phyloP scores from a whole-genome alignment of 352 stramenopile species.

The Phytopythium vexans region DNA sequence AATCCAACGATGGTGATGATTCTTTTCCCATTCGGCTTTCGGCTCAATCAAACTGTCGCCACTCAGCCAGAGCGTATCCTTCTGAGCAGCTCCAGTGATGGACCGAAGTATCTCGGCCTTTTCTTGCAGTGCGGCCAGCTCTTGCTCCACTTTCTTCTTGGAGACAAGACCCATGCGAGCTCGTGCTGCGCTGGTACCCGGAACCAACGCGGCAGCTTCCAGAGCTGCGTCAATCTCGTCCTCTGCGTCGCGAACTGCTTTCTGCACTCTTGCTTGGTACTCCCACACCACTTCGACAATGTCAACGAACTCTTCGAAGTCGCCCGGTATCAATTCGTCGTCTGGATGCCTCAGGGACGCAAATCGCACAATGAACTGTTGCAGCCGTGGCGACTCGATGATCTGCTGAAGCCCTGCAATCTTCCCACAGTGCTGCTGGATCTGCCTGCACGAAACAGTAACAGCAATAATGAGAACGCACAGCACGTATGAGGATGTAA shows the following conservation, averaged over 20 bases:
- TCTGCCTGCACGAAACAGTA: slow-evolving; percentile 4
- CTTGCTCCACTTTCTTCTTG: slow-evolving; percentile 52
- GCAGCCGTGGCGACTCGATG: slow-evolving; percentile 33
- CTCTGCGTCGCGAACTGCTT: slow-evolving; percentile 51
- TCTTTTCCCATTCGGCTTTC: slow-evolving; percentile 66
- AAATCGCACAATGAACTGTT: slow-evolving; percentile 63
- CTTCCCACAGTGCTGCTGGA: slow-evolving; percentile 37
- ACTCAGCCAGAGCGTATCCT: slow-evolving; percentile 12
- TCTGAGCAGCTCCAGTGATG: slow-evolving; percentile 15
- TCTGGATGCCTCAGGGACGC: slow-evolving; percentile 24
- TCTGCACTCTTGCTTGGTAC: slow-evolving; percentile 39
- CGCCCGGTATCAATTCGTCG: slow-evolving; percentile 18
- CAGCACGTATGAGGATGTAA: no score
- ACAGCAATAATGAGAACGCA: neutral
- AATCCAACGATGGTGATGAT: slow-evolving; percentile 69
- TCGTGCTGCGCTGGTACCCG: slow-evolving; percentile 7
- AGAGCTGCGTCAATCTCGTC: slow-evolving; percentile 48
- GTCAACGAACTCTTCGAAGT: slow-evolving; percentile 52
- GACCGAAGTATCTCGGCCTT: slow-evolving; percentile 29
- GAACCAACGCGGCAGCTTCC: slow-evolving; percentile 16
- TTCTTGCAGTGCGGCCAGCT: slow-evolving; percentile 40
- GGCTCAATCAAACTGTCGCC: slow-evolving; percentile 17
- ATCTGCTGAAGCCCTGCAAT: slow-evolving; percentile 47
- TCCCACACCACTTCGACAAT: slow-evolving; percentile 59
- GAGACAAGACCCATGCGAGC: slow-evolving; percentile 47